phyloP scores from a whole-genome alignment of 495 filamentous ascomycete genomes.

The Tuber brumale region DNA sequence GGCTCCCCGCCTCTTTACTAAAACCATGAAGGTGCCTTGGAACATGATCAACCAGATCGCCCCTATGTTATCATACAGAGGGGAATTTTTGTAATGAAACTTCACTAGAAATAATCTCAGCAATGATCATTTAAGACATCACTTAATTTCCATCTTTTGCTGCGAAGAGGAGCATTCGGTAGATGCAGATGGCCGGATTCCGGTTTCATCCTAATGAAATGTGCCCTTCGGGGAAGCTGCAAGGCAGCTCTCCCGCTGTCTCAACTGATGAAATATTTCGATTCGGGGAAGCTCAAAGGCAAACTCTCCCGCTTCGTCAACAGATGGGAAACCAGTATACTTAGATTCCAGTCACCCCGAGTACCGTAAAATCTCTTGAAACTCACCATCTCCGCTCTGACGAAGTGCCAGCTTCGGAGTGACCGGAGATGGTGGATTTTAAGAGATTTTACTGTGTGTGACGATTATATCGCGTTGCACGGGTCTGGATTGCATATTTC shows the following conservation, averaged over 20 bases:
- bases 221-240: neutral
- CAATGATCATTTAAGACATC: neutral
- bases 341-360: neutral
- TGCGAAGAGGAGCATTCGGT: neutral
- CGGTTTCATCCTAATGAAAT: neutral
- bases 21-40: neutral
- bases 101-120: neutral
- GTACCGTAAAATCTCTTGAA: too few species aligned
- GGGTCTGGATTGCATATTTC: neutral
- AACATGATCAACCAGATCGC: neutral
- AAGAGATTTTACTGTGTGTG: too few species aligned
- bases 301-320: neutral
- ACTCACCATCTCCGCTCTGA: too few species aligned
- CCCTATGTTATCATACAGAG: neutral
- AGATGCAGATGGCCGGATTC: neutral
- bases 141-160: neutral
- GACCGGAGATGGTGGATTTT: too few species aligned
- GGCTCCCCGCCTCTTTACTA: neutral
- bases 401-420: too few species aligned
- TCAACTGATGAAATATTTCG: neutral
- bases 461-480: neutral
- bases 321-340: neutral
- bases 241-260: neutral
- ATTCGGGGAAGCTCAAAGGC: neutral
- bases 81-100: neutral